These are phyloP conservation scores for Diospyros lotus DNA, from an alignment of 148 eudicot genomes.

Conservation along the genomic window DNA sequence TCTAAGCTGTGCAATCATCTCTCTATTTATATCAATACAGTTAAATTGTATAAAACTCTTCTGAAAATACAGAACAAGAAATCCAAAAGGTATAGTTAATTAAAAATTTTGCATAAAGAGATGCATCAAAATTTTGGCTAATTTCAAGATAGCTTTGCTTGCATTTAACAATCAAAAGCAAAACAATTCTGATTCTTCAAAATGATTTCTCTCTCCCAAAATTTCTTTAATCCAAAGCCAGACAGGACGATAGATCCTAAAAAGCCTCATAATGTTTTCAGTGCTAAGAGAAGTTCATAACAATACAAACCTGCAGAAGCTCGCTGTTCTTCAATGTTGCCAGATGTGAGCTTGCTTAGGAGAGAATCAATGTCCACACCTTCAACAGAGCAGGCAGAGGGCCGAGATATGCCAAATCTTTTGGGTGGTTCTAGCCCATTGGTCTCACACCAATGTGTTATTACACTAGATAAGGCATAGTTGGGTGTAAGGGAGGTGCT, in stretches of 20 bases:
- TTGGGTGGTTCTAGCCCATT: conserved; percentile 16
- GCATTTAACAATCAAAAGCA: background rate
- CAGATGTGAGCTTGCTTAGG: conserved; percentile 11
- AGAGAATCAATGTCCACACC: conserved; percentile 17
- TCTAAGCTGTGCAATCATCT: background rate
- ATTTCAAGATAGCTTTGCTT: background rate
- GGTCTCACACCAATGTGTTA: conserved; percentile 12
- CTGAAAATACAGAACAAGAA: background rate
- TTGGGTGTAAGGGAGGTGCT: conserved; percentile 9
- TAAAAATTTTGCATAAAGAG: background rate
- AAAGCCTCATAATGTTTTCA: background rate
- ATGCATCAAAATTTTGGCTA: background rate
- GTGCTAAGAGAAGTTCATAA: background rate
- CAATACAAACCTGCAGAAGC: conserved; percentile 12
- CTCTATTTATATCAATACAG: background rate
- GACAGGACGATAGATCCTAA: background rate
- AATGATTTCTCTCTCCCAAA: background rate
- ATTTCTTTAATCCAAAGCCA: background rate
- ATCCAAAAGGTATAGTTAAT: no score
- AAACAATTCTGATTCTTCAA: background rate
- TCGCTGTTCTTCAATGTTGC: conserved; percentile 15
- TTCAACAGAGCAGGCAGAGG: conserved; percentile 7
- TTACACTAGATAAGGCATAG: conserved; percentile 13
- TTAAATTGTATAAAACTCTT: background rate
- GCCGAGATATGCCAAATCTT: conserved; percentile 8